A percentile compares a stretch with the other conserved stretches of the same genome.
phyloP scores from a whole-genome alignment of 257 asterid species.

The Fraxinus excelsior region DNA sequence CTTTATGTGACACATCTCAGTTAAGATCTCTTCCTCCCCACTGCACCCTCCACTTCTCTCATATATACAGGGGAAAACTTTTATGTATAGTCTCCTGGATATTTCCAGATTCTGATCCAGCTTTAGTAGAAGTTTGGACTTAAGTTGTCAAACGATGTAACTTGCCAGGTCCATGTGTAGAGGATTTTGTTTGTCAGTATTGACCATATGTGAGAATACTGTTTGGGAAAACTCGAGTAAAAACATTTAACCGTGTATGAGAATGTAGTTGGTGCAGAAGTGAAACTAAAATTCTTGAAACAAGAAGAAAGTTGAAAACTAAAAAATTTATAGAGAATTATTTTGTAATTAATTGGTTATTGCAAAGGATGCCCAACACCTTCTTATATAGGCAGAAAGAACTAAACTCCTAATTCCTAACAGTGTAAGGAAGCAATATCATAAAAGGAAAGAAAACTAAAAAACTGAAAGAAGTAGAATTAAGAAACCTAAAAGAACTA shows the following conservation, averaged over 20 bases:
- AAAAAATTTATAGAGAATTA: no score
- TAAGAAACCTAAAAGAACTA: no score
- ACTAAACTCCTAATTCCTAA: no score
- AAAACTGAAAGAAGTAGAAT: no score
- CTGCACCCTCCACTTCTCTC: not conserved
- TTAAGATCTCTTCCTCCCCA: not conserved
- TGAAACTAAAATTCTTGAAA: no score
- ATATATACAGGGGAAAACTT: not conserved
- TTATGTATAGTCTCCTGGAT: not conserved
- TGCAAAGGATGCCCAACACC: no score
- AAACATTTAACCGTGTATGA: not conserved
- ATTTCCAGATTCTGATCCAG: not conserved
- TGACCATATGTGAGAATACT: not conserved
- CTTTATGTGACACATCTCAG: conserved; percentile 12
- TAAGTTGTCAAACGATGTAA: not conserved
- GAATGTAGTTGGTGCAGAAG: not conserved
- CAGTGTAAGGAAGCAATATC: no score
- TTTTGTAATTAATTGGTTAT: no score
- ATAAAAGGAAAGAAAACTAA: no score
- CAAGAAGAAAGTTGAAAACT: no score
- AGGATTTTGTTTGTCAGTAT: not conserved
- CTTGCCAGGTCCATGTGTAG: not conserved
- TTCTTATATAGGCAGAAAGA: no score
- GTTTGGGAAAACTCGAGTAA: not conserved
- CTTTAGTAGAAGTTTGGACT: not conserved